Evolutionary conservation across 1,139 yeast genomes (phyloP).

Genomic region (Nakaseomyces kungkrabaensis): DNA sequence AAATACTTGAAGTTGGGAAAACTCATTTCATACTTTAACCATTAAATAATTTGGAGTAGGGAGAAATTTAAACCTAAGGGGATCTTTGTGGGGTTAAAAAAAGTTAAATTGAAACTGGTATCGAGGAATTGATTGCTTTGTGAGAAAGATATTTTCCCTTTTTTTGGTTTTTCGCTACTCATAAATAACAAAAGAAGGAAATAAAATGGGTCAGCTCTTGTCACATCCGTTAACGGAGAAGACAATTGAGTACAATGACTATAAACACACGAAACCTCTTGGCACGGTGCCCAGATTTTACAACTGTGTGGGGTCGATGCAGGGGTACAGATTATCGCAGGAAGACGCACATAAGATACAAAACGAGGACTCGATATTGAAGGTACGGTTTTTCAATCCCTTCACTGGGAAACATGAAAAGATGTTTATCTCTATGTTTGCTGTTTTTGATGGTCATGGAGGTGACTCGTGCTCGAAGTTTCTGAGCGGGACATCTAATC

Average conservation of each 20-base stretch:
- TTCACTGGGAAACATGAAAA: slow-evolving; percentile 18
- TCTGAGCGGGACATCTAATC: slow-evolving; percentile 39
- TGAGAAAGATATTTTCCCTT: neutral
- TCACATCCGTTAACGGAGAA: slow-evolving; percentile 72
- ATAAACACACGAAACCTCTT: slow-evolving; percentile 13
- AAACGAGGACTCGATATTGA: slow-evolving; percentile 19
- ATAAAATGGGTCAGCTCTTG: slow-evolving; percentile 58
- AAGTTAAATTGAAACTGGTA: no score
- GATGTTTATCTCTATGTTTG: slow-evolving; percentile 46
- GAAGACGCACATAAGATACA: slow-evolving; percentile 59
- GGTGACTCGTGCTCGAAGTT: slow-evolving; percentile 52
- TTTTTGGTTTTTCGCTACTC: neutral
- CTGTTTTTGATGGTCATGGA: slow-evolving; percentile 78
- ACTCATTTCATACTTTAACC: no score
- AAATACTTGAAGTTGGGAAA: no score
- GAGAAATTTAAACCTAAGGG: no score
- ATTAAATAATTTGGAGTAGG: no score
- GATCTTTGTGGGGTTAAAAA: no score
- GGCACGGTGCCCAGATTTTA: slow-evolving; percentile 30
- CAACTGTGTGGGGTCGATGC: slow-evolving; percentile 67
- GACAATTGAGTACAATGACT: slow-evolving; percentile 39
- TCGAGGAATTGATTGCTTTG: no score
- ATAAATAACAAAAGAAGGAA: neutral
- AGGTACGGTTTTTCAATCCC: slow-evolving; percentile 28
- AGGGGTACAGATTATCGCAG: slow-evolving; percentile 66